Evolutionary conservation across 1,139 yeast species (phyloP).

Genomic region (Suhomyces panamericanus): DNA sequence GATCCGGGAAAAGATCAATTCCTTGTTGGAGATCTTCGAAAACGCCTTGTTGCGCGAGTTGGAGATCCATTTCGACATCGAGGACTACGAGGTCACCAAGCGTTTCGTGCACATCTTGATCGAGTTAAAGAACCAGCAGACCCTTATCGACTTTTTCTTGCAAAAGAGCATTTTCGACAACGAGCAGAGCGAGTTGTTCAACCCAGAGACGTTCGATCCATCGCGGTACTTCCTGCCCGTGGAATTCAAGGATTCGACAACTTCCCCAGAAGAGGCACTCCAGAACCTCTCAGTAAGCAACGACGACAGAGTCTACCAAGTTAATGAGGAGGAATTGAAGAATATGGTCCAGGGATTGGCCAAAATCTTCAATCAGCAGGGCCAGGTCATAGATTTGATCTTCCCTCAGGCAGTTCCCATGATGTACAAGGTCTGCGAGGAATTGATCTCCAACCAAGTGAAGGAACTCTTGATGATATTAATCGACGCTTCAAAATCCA

Average conservation of each 20-base stretch:
- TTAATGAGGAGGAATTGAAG: constrained; percentile 24
- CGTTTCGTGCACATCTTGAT: constrained; percentile 39
- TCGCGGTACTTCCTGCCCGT: constrained; percentile 21
- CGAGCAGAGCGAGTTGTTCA: constrained; percentile 34
- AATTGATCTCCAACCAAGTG: constrained; percentile 43
- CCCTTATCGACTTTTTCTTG: constrained; percentile 47
- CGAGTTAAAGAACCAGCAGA: constrained; percentile 43
- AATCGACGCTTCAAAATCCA: constrained; percentile 31
- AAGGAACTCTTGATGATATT: constrained; percentile 36
- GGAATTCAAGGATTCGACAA: not conserved
- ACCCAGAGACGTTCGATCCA: constrained; percentile 27
- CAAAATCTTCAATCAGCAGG: constrained; percentile 36
- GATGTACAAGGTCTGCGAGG: constrained; percentile 52
- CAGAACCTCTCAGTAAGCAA: not conserved
- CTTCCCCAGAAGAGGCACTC: constrained; percentile 7
- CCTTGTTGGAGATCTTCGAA: constrained; percentile 70
- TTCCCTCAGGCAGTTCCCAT: constrained; percentile 46
- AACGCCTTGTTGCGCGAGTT: constrained; percentile 72
- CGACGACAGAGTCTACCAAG: constrained; percentile 5
- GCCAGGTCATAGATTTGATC: constrained; percentile 38
- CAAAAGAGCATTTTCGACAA: constrained; percentile 48
- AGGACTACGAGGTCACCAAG: constrained; percentile 44
- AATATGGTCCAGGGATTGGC: constrained; percentile 30
- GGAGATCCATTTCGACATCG: constrained; percentile 56
- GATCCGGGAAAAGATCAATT: constrained; percentile 49